A percentile compares a stretch with the other conserved stretches of the same genome.
phyloP scores from a whole-genome alignment of 2,329 filamentous ascomycete genomes.

The Graphiopsis chlorocephala region DNA sequence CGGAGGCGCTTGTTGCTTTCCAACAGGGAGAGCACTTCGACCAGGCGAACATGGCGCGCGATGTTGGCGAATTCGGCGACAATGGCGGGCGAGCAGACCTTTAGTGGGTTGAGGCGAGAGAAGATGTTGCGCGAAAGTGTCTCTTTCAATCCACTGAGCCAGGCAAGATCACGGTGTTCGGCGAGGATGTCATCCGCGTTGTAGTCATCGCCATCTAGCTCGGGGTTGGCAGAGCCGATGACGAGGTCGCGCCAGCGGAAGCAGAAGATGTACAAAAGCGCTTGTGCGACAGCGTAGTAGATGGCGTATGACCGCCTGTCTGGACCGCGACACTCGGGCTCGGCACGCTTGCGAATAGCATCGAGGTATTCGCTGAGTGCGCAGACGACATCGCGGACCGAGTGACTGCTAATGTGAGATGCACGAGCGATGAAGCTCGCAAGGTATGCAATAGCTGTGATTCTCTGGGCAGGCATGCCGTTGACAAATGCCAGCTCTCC shows the following conservation, averaged over 20 bases:
- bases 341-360: constrained; percentile 68
- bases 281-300: constrained; percentile 87
- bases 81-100: constrained; percentile 87
- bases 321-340: constrained; percentile 73
- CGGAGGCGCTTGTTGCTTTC: constrained; percentile 90
- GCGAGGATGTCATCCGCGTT: constrained; percentile 56
- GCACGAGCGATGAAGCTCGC: constrained; percentile 92
- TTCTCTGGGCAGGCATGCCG: constrained; percentile 71
- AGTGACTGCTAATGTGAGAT: constrained; percentile 70
- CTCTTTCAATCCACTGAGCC: constrained; percentile 72
- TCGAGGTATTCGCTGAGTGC: constrained; percentile 77
- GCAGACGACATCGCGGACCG: constrained; percentile 79
- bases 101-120: constrained; percentile 88
- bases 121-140: constrained; percentile 75
- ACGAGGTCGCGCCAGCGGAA: constrained; percentile 95
- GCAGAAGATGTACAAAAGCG: constrained; percentile 91
- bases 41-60: constrained; percentile 77
- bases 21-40: constrained; percentile 84
- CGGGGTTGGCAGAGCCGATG: constrained; percentile 48
- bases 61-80: constrained; percentile 89
- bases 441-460: constrained; percentile 86
- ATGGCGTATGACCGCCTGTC: constrained; percentile 79
- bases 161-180: constrained; percentile 71
- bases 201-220: constrained; percentile 43
- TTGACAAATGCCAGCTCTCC: constrained; percentile 73